Evolutionary conservation across 129 eudicot genomes (phyloP).

Genomic region (Erigeron canadensis): DNA sequence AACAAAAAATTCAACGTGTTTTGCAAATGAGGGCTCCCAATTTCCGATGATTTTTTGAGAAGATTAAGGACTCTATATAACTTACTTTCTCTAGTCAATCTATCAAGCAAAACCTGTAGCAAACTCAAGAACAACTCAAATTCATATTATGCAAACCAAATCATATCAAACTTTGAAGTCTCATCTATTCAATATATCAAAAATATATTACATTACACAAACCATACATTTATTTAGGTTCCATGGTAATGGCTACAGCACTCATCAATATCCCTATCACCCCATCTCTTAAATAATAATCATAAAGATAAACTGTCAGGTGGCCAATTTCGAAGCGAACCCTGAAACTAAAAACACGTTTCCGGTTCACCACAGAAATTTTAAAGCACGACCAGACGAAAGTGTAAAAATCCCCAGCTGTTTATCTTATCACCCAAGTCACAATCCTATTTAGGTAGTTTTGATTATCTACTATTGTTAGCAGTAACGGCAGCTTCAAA

Average conservation of each 20-base stretch:
- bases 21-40: too few species aligned
- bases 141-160: not conserved
- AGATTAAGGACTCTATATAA: too few species aligned
- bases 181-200: not conserved
- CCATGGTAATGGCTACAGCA: not conserved
- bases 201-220: not conserved
- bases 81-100: too few species aligned
- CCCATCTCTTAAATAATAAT: slow-evolving; percentile 4
- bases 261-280: slow-evolving; percentile 1
- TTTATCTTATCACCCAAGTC: slow-evolving; percentile 13
- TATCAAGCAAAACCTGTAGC: not conserved
- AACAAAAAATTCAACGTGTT: too few species aligned
- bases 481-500: slow-evolving; percentile 1
- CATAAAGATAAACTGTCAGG: slow-evolving; percentile 25
- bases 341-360: slow-evolving; percentile 51
- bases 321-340: slow-evolving; percentile 42
- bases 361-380: slow-evolving; percentile 39
- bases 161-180: not conserved
- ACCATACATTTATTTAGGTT: slow-evolving; percentile 12
- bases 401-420: slow-evolving; percentile 26
- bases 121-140: not conserved
- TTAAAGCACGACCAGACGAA: slow-evolving; percentile 36
- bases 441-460: slow-evolving; percentile 30
- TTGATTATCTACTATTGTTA: slow-evolving; percentile 24
- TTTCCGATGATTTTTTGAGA: too few species aligned